Conservation (phyloP, 345 rosid genomes). For the Gossypium herbaceum region DNA sequence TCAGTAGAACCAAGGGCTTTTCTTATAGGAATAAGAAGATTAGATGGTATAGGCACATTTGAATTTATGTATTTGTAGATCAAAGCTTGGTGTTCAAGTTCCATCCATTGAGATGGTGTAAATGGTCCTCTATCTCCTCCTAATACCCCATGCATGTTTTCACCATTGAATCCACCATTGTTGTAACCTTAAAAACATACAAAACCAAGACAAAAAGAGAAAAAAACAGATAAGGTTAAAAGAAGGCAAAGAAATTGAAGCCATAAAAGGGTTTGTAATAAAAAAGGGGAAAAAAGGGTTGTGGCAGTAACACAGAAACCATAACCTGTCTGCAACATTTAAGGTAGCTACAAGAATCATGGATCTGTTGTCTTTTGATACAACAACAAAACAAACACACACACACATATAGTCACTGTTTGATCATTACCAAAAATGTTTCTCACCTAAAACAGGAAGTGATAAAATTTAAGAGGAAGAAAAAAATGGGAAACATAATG, state of each 20-base stretch:
- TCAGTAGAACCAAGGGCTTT: conserved; percentile 61
- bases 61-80: conserved; percentile 79
- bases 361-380: conserved; percentile 14
- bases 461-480: too few relatives aligned
- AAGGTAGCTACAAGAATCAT: conserved; percentile 16
- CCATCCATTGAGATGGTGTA: conserved; percentile 80
- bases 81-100: conserved; percentile 89
- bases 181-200: conserved; percentile 30
- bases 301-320: conserved; percentile 11
- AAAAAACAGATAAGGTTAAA: not conserved
- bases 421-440: conserved; percentile 13
- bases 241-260: not conserved
- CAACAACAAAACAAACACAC: conserved; percentile 1
- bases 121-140: conserved; percentile 50
- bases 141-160: conserved; percentile 35
- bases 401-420: conserved; percentile 6
- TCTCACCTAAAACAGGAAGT: conserved; percentile 23
- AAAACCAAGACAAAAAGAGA: not conserved
- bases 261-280: not conserved
- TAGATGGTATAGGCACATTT: conserved; percentile 72
- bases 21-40: conserved; percentile 67
- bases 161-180: conserved; percentile 32
- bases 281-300: too few relatives aligned
- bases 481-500: too few relatives aligned
- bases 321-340: conserved; percentile 19